Evolutionary conservation across 179 eudicot genomes (phyloP), one percentile per base, ranked within the genome.

Genomic region (Amaranthus tricolor): DNA sequence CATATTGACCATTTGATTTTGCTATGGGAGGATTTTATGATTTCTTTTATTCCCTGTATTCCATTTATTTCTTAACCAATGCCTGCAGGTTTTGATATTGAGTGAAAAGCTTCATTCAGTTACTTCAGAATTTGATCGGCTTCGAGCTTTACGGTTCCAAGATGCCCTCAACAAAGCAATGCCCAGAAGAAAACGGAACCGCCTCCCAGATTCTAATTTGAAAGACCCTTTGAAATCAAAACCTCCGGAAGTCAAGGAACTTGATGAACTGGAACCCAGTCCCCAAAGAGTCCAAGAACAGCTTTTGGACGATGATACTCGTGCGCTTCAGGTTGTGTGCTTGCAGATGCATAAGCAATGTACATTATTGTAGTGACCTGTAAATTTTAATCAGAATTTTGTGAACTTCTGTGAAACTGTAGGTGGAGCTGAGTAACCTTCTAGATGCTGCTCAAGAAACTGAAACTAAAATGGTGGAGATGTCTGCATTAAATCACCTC

Each of bases 401-500:
- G 60, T 51, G n/a, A n/a, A n/a, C 11, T 7, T 11, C 51, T 69
- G 21, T n/a, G 63, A 70, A 8, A 21, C 40, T 80, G 73, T 82
- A 94, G 98, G 89, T 88, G 74, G 97, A 94, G 84, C 83, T 94
- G 77, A 81, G 85, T 59, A 78, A 84, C 80, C 87, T 53, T 73
- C 82, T 94, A 73, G 98, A 94, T 81, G 96, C 95, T 60, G 97
- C 80, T 79, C 96, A 91, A 80, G 86, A 88, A 81, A 92, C 98
- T 54, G 97, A 92, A 79, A 90, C 96, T 48, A 92, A 88, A 83
- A 90, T 92, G 97, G 91, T 94, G 70, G 98, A 94, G 81, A 89
- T 94, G 93, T 94, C 98, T 76, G 97, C 96, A 20, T 80, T 94
- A 70, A 92, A 92, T 84, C 98, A 94, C 75, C 93, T 94, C 62